Percentiles rank a stretch among this genome's conserved stretches.
phyloP scores from a whole-genome alignment of 2,329 filamentous ascomycete genomes.

The Botrytis pseudocinerea region DNA sequence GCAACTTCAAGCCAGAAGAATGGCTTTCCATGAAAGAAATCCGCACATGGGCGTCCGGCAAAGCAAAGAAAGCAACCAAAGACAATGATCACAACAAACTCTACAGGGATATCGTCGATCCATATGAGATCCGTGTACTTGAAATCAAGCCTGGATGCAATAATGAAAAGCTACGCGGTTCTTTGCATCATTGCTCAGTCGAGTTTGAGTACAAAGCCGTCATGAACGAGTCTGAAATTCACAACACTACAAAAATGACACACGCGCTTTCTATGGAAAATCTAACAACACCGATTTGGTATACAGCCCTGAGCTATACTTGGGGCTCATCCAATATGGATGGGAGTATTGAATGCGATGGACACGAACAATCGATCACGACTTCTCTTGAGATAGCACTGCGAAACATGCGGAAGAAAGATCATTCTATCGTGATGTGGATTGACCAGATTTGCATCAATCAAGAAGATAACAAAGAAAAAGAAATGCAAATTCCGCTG shows the following conservation, averaged over 20 bases:
- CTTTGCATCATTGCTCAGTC: background rate
- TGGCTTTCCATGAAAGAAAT: background rate
- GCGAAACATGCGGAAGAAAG: background rate
- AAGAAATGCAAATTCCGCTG: background rate
- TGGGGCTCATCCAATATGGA: background rate
- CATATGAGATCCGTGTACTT: background rate
- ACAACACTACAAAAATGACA: background rate
- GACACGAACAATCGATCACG: background rate
- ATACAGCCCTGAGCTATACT: background rate
- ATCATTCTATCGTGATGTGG: background rate
- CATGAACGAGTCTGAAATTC: background rate
- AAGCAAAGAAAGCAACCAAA: background rate
- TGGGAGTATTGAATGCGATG: background rate
- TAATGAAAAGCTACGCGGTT: background rate
- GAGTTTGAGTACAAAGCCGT: background rate
- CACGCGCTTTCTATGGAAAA: background rate
- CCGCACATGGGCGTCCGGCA: background rate
- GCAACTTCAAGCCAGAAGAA: background rate
- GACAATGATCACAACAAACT: background rate
- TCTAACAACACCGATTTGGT: background rate
- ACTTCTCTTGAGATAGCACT: background rate
- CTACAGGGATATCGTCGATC: background rate
- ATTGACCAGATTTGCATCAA: background rate
- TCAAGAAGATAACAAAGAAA: background rate
- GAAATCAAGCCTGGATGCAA: background rate